Percentiles rank a stretch among this genome's conserved stretches.
Evolutionary conservation across 2,329 filamentous ascomycete species (phyloP).

Genomic region (Xylaria sp.): DNA sequence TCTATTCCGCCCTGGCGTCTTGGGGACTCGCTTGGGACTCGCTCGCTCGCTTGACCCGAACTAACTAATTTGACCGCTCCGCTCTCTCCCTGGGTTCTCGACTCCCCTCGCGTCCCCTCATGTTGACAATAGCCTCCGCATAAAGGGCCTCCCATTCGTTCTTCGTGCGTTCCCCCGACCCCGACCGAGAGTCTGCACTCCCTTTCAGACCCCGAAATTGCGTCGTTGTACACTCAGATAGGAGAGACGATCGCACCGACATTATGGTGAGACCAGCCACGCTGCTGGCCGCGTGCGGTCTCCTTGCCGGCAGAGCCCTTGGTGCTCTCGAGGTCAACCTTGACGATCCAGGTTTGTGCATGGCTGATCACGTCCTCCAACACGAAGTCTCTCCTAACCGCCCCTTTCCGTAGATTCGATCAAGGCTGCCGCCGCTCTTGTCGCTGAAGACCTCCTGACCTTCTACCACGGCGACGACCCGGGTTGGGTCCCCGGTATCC

Average conservation of each 20-base stretch:
- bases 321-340: conserved; percentile 30
- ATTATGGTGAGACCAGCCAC: conserved; percentile 21
- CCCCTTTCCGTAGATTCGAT: conserved; percentile 39
- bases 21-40: not conserved
- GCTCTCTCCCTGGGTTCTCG: not conserved
- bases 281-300: conserved; percentile 27
- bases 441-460: conserved; percentile 47
- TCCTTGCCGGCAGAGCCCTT: conserved; percentile 22
- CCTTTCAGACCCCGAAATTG: not conserved
- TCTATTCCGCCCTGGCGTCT: not conserved
- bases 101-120: not conserved
- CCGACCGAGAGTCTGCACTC: not conserved
- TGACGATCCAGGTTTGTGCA: conserved; percentile 28
- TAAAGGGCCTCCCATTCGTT: conserved; percentile 1
- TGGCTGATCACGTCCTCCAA: not conserved
- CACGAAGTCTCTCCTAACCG: conserved; percentile 1
- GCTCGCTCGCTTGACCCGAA: not conserved
- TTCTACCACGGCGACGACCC: conserved; percentile 48
- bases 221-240: not conserved
- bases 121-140: conserved; percentile 6
- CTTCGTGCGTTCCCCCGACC: not conserved
- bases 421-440: conserved; percentile 39
- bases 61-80: not conserved
- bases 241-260: not conserved
- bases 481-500: conserved; percentile 50